Base-by-base conservation (phyloP, 441 rosid genomes). In the California macrophylla region DNA sequence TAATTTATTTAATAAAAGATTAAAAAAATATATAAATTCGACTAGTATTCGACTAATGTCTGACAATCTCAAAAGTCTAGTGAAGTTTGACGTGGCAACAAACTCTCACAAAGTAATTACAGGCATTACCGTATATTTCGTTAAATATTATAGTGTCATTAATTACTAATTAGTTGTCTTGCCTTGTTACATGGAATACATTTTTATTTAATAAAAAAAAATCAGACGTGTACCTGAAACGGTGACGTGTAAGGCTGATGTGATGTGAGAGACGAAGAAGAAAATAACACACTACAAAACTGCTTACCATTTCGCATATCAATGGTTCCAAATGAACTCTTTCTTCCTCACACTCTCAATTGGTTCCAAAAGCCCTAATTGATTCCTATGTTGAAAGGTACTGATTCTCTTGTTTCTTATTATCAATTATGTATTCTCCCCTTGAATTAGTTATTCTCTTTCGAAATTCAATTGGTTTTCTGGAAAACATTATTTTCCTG, bases 211-310 rank as follows among this genome's bases (percentile, higher is more conserved):
- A 30, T 30, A 3, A 30, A 58, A 24, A 2, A 56, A 7, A 23
- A 58, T 7, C 63, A 24, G 10, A 23, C 9, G 63, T 29, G 26
- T 24, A 24, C 63, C 29, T 58, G 29, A 5, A 8, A 21, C 23
- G 61, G 26, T 54, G 61, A 54, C 61, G 61, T 54, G 61, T 25
- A 21, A 58, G 63, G 29, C 60, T 58, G 63, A 58, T 7, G 56
- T 50, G 56, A 0, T 7, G 10, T 9, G 7, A 5, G 21, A 16
- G 21, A 47, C 12, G 42, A 36, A 9, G 10, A 6, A 6, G 42
- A 6, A 36, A 50, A n/a, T 16, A 16, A 36, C 20, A 50, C 28
- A 58, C 9, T 58, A 58, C 63, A 58, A 58, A 58, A 23, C 63
- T 58, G 63, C 28, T 58, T 23, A 6, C 4, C 26, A 21, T 20